Evolutionary conservation across 2,329 filamentous ascomycete genomes (phyloP).

Genomic region (Alternaria dauci): DNA sequence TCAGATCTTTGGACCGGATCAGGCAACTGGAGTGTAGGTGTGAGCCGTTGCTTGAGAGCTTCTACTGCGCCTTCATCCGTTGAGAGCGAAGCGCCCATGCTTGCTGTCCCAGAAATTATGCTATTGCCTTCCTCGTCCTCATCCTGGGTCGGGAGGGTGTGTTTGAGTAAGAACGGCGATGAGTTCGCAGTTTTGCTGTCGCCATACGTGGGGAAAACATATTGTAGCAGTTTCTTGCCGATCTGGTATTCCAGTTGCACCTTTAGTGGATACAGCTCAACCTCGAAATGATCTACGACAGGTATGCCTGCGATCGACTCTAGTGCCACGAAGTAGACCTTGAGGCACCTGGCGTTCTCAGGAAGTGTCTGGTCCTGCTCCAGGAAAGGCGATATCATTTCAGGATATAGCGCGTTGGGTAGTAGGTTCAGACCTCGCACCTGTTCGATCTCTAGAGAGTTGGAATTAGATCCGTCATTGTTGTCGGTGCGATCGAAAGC

Average conservation of each 20-base stretch:
- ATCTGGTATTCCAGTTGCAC: slow-evolving; percentile 93
- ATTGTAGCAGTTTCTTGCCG: slow-evolving; percentile 92
- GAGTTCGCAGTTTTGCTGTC: slow-evolving; percentile 62
- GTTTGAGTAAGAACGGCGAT: slow-evolving; percentile 68
- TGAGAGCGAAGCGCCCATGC: slow-evolving; percentile 29
- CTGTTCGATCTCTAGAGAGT: slow-evolving; percentile 85
- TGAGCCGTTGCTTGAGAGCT: slow-evolving; percentile 81
- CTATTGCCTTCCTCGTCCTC: slow-evolving; percentile 57
- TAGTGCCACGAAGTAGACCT: slow-evolving; percentile 97
- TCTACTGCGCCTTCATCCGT: slow-evolving; percentile 66
- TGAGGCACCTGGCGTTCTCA: slow-evolving; percentile 81
- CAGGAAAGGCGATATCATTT: slow-evolving; percentile 91
- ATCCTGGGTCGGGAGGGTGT: slow-evolving; percentile 58
- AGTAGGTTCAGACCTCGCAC: slow-evolving; percentile 90
- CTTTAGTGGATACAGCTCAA: slow-evolving; percentile 90
- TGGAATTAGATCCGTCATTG: slow-evolving; percentile 94
- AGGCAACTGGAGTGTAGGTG: slow-evolving; percentile 74
- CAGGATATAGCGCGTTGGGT: slow-evolving; percentile 88
- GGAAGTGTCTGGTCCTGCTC: slow-evolving; percentile 66
- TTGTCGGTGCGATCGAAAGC: slow-evolving; percentile 97
- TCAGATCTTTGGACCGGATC: slow-evolving; percentile 52
- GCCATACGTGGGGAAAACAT: slow-evolving; percentile 87
- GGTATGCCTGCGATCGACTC: slow-evolving; percentile 98
- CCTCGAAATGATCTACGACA: slow-evolving; percentile 96
- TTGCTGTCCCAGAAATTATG: slow-evolving; percentile 25